Conservation (phyloP, 257 asterid genomes). For the Parsonsia alboflavescens region DNA sequence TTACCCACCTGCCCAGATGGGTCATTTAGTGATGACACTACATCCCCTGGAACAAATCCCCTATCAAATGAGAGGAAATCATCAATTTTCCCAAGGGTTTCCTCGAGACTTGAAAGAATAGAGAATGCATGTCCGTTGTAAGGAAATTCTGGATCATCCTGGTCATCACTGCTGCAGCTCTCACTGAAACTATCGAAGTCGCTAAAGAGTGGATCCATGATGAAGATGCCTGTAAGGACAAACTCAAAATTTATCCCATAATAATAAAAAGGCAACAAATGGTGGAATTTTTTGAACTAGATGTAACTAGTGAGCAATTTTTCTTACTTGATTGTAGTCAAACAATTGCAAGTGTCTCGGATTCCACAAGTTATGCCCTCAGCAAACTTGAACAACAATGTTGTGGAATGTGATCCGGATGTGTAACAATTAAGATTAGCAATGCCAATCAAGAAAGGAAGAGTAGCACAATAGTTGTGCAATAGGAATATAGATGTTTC, state of each 20-base stretch:
- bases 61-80: slow-evolving; percentile 88
- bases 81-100: slow-evolving; percentile 67
- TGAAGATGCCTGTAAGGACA: slow-evolving; percentile 23
- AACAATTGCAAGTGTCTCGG: background rate
- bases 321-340: slow-evolving; percentile 1
- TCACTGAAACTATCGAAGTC: slow-evolving; percentile 74
- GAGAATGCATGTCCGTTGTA: slow-evolving; percentile 70
- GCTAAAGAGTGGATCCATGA: slow-evolving; percentile 61
- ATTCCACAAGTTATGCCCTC: background rate
- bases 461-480: background rate
- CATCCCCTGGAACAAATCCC: slow-evolving; percentile 55
- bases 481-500: background rate
- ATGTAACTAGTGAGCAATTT: background rate
- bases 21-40: slow-evolving; percentile 62
- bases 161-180: slow-evolving; percentile 79
- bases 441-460: slow-evolving; percentile 8
- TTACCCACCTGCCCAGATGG: slow-evolving; percentile 75
- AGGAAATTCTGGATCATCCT: slow-evolving; percentile 64
- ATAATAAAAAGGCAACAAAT: background rate
- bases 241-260: slow-evolving; percentile 6
- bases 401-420: slow-evolving; percentile 9
- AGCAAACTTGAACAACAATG: slow-evolving; percentile 9
- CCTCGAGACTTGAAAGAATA: slow-evolving; percentile 81
- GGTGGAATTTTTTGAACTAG: background rate
- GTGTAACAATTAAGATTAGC: slow-evolving; percentile 13